These are phyloP conservation scores for Hirsutella minnesotensis DNA, from an alignment of 2,329 filamentous ascomycete species.

Conservation along the genomic window DNA sequence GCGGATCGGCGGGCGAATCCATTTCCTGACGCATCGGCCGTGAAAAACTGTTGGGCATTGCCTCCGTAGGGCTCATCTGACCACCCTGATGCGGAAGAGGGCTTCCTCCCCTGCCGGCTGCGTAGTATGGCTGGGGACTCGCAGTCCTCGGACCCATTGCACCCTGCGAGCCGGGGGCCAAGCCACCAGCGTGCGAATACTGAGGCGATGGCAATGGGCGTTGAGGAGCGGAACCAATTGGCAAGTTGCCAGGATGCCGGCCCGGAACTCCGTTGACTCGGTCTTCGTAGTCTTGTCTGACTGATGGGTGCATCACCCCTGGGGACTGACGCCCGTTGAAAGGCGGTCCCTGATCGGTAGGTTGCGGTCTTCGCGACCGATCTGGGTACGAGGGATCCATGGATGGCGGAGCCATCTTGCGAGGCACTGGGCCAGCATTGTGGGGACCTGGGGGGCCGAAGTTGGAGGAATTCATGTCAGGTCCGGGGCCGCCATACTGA, in stretches of 20 bases:
- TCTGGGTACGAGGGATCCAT: slow-evolving; percentile 6
- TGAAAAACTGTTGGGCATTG: slow-evolving; percentile 17
- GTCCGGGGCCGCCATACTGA: slow-evolving; percentile 11
- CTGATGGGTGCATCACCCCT: slow-evolving; percentile 20
- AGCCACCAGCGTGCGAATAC: slow-evolving; percentile 48
- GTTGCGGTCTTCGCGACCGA: slow-evolving; percentile 17
- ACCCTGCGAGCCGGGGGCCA: slow-evolving; percentile 35
- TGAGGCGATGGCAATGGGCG: slow-evolving; percentile 29
- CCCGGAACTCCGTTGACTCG: slow-evolving; percentile 28
- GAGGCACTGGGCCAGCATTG: slow-evolving; percentile 20
- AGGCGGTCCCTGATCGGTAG: slow-evolving; percentile 14
- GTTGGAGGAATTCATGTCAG: slow-evolving; percentile 21
- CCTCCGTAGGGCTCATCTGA: slow-evolving; percentile 7
- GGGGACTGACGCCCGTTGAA: slow-evolving; percentile 12
- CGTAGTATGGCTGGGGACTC: slow-evolving; percentile 16
- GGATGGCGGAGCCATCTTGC: slow-evolving; percentile 14
- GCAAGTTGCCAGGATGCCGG: slow-evolving; percentile 50
- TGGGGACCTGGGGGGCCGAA: slow-evolving; percentile 79
- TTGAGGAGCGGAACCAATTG: slow-evolving; percentile 73
- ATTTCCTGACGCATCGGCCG: slow-evolving; percentile 17
- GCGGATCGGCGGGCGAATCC: slow-evolving; percentile 17
- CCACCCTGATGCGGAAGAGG: slow-evolving; percentile 10
- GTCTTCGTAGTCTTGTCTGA: slow-evolving; percentile 36
- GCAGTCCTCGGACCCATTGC: slow-evolving; percentile 13
- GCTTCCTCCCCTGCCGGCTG: slow-evolving; percentile 11